phyloP scores from a whole-genome alignment of 2,329 filamentous ascomycete species.

The Apiospora phragmitis region DNA sequence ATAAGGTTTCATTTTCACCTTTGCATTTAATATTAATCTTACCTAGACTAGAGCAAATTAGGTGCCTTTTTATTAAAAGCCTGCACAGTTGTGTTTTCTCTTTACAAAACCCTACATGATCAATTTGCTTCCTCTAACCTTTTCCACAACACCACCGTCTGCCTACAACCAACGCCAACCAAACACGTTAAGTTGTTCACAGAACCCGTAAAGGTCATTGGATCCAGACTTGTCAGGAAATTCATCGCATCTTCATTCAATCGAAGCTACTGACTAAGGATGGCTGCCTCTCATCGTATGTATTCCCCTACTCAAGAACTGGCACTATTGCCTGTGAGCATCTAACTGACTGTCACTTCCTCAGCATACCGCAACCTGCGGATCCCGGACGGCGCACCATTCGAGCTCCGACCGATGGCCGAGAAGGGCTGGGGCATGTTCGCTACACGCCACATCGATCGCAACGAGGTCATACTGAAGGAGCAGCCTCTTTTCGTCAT shows the following conservation, averaged over 20 bases:
- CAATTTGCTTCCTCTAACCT: neutral
- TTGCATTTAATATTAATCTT: neutral
- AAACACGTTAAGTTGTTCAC: neutral
- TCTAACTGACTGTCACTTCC: neutral
- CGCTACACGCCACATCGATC: neutral
- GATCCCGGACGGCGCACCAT: neutral
- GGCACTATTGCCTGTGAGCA: neutral
- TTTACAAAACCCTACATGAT: neutral
- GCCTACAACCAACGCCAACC: neutral
- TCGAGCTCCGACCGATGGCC: neutral
- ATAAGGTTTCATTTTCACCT: neutral
- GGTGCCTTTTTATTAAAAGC: neutral
- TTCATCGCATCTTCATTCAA: neutral
- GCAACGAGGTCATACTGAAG: neutral
- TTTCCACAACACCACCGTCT: neutral
- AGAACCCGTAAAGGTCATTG: neutral
- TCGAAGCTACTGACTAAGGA: neutral
- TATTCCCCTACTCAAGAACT: neutral
- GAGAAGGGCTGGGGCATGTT: neutral
- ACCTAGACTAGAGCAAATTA: neutral
- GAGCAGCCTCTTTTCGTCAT: neutral
- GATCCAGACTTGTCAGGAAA: too few species aligned
- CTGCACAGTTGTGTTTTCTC: neutral
- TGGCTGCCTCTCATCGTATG: neutral
- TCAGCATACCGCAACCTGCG: neutral